Evolutionary conservation across 148 eudicot genomes (phyloP).

Genomic region (Salicornia ramosissima): DNA sequence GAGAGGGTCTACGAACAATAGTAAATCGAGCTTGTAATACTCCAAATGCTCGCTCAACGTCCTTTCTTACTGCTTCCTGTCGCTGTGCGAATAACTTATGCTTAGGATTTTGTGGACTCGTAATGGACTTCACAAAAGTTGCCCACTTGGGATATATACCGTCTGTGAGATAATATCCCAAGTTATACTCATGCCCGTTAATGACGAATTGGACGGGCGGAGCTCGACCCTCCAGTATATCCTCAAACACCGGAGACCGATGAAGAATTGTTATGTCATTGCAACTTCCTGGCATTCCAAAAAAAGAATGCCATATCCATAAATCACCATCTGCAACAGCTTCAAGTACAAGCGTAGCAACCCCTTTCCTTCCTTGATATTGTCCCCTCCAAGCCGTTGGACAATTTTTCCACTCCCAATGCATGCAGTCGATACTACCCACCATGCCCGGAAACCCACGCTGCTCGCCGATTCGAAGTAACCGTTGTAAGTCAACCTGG

Average conservation of each 20-base stretch:
- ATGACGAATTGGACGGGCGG: not conserved
- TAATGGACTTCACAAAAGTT: too few relatives aligned
- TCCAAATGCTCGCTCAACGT: too few relatives aligned
- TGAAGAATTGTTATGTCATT: not conserved
- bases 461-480: not conserved
- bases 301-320: not conserved
- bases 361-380: not conserved
- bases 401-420: not conserved
- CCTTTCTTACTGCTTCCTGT: too few relatives aligned
- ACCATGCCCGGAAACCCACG: not conserved
- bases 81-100: too few relatives aligned
- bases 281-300: not conserved
- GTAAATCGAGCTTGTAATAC: too few relatives aligned
- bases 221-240: not conserved
- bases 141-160: too few relatives aligned
- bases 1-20: too few relatives aligned
- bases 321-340: not conserved
- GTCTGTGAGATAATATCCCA: too few relatives aligned
- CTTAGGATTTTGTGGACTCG: too few relatives aligned
- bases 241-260: not conserved
- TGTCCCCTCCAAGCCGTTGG: not conserved
- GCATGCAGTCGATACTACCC: not conserved
- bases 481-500: not conserved
- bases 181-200: too few relatives aligned
- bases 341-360: not conserved